Base-by-base conservation (phyloP, 2,329 filamentous ascomycete species). In the Eutypa lata region DNA sequence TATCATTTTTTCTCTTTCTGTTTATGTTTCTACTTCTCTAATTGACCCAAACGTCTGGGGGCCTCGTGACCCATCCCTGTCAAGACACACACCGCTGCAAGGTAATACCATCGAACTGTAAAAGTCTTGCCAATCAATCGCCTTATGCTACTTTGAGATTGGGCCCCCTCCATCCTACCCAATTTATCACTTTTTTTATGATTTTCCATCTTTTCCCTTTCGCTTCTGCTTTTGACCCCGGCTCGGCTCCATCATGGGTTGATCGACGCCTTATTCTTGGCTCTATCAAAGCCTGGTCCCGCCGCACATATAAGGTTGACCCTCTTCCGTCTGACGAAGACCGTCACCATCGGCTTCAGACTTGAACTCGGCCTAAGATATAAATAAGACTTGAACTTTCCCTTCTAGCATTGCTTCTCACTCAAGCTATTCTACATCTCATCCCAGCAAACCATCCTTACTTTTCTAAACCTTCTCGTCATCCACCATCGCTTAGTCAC, bases 351-450 rank as follows among this genome's bases (percentile, higher is more conserved):
- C 38, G 38, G 38, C 38, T 42, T 42, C 38, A 42, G 38, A 22
- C 18, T 42, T 42, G 38, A 16, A 22, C 38, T 31, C 10, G 18
- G 38, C 6, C 19, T 19, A 18, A 42, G 38, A 21, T 11, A 22
- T 11, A 42, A 14, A 6, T 8, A 22, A 42, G 18, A 42, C 18
- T 42, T 40, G 13, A 22, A 42, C 18, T 13, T 21, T 42, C 19
- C 18, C 6, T 19, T 22, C 38, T 42, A 13, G 7, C 38, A 19
- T 42, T 42, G 3, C 38, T 13, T 18, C 6, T 21, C 2, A 3
- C 38, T 19, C 7, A 31, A 10, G 6, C 49, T 38, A 48, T 54
- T 57, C 14, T 49, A 49, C 48, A 37, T 21, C 2, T 37, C 49
- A 50, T 48, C 37, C 52, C 48, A 43, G 54, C 26, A 31, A 31